Base-by-base conservation (phyloP, 495 filamentous ascomycete species). In the Immersiella caudata region DNA sequence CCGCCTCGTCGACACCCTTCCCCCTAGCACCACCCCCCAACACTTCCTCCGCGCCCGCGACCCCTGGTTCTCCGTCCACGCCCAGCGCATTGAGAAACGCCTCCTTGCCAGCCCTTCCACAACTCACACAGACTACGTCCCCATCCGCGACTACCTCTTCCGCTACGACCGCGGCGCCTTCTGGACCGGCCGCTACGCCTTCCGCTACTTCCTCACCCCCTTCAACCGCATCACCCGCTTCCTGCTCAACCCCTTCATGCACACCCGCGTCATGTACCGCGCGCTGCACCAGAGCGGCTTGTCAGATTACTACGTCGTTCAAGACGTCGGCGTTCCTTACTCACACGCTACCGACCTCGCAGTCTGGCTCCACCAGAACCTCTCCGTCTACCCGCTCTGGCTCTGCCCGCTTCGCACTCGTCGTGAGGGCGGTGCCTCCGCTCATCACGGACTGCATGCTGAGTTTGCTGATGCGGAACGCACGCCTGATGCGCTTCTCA, bases 91-190 rank as follows among this genome's bases (percentile, higher is more conserved):
- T 0, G 24, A 56, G 29, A 56, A 55, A 16, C 26, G 29, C 33
- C 50, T 64, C 6, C 20, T 33, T 14, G 27, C 1, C 22, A 24
- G 69, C 20, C 46, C 67, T 1, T 60, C 50, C 0, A 22, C 51
- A 7, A 27, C 40, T 1, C 9, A 51, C 29, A 65, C 67, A 1
- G 74, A 79, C 2, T 76, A 66, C 54, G 64, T 86, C 8, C 85
- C 84, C 0, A 56, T 86, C 3, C 68, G 69, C 6, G 85, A 86
- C 68, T 89, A 88, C 70, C 79, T 89, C 20, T 89, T 89, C 72
- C 84, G 86, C 25, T 87, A 87, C 76, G 85, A 88, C 70, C 83
- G 86, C 52, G 86, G 84, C 57, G 85, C 80, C 0, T 89, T 89
- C 78, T 88, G 85, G 86, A 82, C 82, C 1, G 85, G 81, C 22